phyloP scores from a whole-genome alignment of 257 asterid genomes.

The Solanum dulcamara region DNA sequence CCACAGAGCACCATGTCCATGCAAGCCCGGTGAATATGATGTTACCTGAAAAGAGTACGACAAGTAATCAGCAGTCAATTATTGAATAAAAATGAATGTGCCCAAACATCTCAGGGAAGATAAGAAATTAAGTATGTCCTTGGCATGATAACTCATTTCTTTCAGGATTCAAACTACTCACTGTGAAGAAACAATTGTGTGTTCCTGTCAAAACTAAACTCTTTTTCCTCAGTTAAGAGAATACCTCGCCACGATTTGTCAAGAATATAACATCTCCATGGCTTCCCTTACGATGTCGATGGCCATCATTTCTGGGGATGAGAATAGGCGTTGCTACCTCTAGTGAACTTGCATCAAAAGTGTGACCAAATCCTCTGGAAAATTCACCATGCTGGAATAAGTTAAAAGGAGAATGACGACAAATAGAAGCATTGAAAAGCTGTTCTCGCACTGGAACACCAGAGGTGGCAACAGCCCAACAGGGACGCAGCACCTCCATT shows the following conservation, averaged over 20 bases:
- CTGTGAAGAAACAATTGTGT: neutral
- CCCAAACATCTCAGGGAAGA: neutral
- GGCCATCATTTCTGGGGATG: conserved; percentile 79
- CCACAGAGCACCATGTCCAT: conserved; percentile 84
- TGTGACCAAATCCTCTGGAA: conserved; percentile 56
- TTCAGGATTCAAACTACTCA: neutral
- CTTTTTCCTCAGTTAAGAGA: neutral
- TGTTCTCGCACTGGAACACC: conserved; percentile 96
- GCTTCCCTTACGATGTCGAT: conserved; percentile 81
- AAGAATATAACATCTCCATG: conserved; percentile 88
- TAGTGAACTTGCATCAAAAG: conserved; percentile 46
- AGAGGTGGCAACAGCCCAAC: conserved; percentile 98
- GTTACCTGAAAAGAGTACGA: conserved; percentile 51
- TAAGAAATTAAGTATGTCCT: neutral
- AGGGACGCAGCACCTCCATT: conserved; percentile 88
- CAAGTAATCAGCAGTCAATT: neutral
- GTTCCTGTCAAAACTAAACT: neutral
- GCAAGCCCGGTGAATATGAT: conserved; percentile 85
- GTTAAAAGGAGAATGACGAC: conserved; percentile 86
- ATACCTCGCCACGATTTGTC: conserved; percentile 97
- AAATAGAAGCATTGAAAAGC: conserved; percentile 91
- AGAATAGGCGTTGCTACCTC: conserved; percentile 95
- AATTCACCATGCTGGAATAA: conserved; percentile 78
- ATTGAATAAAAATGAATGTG: neutral
- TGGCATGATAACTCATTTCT: neutral